Evolutionary conservation across 78 protist species (phyloP).

Genomic region (Dictyostelium capitatum): DNA sequence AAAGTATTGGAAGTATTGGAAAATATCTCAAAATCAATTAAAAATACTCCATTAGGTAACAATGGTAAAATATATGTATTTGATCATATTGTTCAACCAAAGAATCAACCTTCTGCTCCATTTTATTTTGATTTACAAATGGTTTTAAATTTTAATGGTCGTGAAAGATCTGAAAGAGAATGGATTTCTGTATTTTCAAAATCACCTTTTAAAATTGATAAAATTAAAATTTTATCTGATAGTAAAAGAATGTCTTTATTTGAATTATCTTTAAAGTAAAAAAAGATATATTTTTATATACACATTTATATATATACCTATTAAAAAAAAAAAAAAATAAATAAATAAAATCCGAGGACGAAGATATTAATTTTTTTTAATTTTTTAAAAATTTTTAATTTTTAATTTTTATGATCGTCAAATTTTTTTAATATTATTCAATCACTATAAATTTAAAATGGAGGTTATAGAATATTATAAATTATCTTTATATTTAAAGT

Average conservation of each 20-base stretch:
- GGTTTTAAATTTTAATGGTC: conserved; percentile 16
- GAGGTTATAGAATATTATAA: too few relatives aligned
- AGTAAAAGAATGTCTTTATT: conserved; percentile 17
- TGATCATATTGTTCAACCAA: conserved; percentile 17
- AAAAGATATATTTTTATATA: too few relatives aligned
- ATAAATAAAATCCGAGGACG: too few relatives aligned
- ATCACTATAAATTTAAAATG: too few relatives aligned
- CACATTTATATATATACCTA: too few relatives aligned
- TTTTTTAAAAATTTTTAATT: too few relatives aligned
- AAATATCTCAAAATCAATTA: background rate
- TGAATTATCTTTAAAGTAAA: background rate
- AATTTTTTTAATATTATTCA: too few relatives aligned
- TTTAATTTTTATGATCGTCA: too few relatives aligned
- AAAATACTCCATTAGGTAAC: background rate
- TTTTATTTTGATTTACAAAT: background rate
- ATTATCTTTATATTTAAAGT: too few relatives aligned
- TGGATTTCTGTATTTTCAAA: background rate
- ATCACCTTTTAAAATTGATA: background rate
- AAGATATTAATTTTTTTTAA: too few relatives aligned
- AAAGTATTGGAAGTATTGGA: background rate
- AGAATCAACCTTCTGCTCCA: background rate
- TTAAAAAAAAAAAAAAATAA: too few relatives aligned
- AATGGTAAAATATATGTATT: conserved; percentile 35
- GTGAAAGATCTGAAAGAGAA: background rate
- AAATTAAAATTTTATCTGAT: background rate